These are phyloP conservation scores for Plenodomus tracheiphilus DNA, from an alignment of 2,329 filamentous ascomycete species.

Conservation along the genomic window DNA sequence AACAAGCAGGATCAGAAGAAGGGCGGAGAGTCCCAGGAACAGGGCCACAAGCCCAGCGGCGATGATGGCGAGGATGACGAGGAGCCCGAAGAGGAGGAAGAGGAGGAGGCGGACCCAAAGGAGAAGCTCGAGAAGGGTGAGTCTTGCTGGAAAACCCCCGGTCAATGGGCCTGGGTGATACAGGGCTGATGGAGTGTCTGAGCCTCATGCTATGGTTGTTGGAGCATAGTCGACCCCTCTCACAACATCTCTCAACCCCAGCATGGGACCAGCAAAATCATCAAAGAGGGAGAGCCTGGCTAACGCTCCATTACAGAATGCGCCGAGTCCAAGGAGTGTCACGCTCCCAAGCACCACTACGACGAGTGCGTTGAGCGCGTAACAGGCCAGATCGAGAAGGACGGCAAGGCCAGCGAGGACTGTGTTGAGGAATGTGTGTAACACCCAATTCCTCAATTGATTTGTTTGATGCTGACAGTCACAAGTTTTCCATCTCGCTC, in stretches of 20 bases:
- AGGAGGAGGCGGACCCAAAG: slow-evolving; percentile 83
- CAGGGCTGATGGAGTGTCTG: no score
- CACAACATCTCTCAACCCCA: background rate
- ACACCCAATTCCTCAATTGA: background rate
- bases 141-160: slow-evolving; percentile 49
- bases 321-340: slow-evolving; percentile 81
- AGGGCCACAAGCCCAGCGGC: slow-evolving; percentile 55
- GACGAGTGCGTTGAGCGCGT: slow-evolving; percentile 98
- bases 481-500: slow-evolving; percentile 95
- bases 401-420: slow-evolving; percentile 82
- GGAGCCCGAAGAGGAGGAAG: slow-evolving; percentile 76
- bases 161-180: no score
- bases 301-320: slow-evolving; percentile 67
- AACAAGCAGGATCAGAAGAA: slow-evolving; percentile 48
- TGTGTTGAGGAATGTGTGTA: slow-evolving; percentile 98
- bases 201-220: no score
- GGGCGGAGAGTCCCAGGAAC: slow-evolving; percentile 46
- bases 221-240: no score
- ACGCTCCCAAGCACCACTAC: slow-evolving; percentile 93
- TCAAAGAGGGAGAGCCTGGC: slow-evolving; percentile 9
- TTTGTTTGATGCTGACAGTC: slow-evolving; percentile 8
- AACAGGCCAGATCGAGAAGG: slow-evolving; percentile 68
- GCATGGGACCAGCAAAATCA: background rate
- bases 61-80: slow-evolving; percentile 40
- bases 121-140: slow-evolving; percentile 89